phyloP scores from a whole-genome alignment of 352 stramenopile genomes.

The Phytophthora pini region DNA sequence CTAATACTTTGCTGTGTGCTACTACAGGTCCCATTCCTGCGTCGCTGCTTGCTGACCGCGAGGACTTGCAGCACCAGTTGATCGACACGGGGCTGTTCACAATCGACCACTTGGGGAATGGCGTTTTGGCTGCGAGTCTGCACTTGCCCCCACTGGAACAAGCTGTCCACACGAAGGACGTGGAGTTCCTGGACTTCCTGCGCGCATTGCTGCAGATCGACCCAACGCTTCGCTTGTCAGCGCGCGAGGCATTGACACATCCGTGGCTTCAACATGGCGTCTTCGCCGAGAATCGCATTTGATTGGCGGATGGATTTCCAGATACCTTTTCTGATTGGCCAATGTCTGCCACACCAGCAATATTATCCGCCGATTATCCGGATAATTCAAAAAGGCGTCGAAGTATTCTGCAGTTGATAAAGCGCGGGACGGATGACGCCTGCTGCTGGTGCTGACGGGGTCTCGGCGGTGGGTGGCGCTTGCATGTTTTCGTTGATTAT shows the following conservation, averaged over 20 bases:
- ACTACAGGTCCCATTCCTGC: conserved; percentile 66
- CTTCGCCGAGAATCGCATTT: conserved; percentile 61
- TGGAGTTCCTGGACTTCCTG: conserved; percentile 74
- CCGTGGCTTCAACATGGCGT: conserved; percentile 71
- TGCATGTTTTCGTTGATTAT: conserved; percentile 14
- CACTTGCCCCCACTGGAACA: conserved; percentile 60
- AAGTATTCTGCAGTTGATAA: conserved; percentile 5
- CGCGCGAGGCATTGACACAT: conserved; percentile 60
- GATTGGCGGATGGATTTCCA: conserved; percentile 9
- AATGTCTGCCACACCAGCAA: conserved; percentile 7
- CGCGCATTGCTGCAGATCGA: conserved; percentile 74
- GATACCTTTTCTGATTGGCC: not conserved
- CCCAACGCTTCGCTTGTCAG: conserved; percentile 57
- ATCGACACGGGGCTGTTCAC: conserved; percentile 63
- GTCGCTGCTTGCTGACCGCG: conserved; percentile 54
- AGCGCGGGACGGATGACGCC: conserved; percentile 24
- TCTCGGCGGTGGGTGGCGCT: conserved; percentile 32
- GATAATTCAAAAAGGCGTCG: conserved; percentile 18
- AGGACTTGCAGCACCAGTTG: conserved; percentile 65
- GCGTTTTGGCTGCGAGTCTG: conserved; percentile 44
- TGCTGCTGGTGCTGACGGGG: conserved; percentile 12
- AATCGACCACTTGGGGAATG: conserved; percentile 56
- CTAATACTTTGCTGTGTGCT: not conserved
- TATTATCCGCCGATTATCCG: conserved; percentile 29
- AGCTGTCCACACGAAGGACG: conserved; percentile 61